Conservation (phyloP, 345 rosid species). For the Acer yangbiense region DNA sequence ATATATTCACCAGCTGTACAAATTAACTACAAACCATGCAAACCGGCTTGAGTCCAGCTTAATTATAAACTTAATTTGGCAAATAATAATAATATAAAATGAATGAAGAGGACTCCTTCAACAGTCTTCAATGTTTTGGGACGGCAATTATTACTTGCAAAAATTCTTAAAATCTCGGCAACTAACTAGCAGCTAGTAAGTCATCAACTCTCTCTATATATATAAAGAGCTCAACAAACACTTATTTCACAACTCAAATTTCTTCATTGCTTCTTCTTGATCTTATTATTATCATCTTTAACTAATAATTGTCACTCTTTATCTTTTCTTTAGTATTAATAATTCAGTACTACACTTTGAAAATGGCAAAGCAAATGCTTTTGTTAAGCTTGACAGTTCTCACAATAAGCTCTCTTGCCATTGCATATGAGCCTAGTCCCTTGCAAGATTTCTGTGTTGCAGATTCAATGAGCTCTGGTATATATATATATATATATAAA, state of each 20-base stretch:
- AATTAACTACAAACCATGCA: not conserved
- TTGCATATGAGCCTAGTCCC: conserved; percentile 28
- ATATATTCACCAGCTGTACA: not conserved
- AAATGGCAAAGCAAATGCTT: conserved; percentile 7
- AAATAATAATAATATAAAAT: too few species aligned
- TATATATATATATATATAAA: not conserved
- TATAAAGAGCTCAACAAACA: not conserved
- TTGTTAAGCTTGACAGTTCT: conserved; percentile 3
- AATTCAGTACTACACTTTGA: not conserved
- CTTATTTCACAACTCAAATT: not conserved
- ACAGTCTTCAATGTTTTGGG: not conserved
- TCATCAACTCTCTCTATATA: not conserved
- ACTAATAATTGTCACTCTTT: not conserved
- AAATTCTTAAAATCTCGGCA: not conserved
- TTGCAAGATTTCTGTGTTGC: conserved; percentile 36
- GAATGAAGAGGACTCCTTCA: not conserved
- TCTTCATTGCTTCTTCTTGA: not conserved
- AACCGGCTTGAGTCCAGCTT: not conserved
- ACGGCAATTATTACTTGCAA: not conserved
- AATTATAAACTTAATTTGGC: too few species aligned
- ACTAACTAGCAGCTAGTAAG: not conserved
- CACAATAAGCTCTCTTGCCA: conserved; percentile 6
- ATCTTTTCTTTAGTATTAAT: not conserved
- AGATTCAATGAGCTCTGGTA: conserved; percentile 19
- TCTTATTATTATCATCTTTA: not conserved